Evolutionary conservation across 2,329 filamentous ascomycete genomes (phyloP).

Genomic region (Didymella pomorum): DNA sequence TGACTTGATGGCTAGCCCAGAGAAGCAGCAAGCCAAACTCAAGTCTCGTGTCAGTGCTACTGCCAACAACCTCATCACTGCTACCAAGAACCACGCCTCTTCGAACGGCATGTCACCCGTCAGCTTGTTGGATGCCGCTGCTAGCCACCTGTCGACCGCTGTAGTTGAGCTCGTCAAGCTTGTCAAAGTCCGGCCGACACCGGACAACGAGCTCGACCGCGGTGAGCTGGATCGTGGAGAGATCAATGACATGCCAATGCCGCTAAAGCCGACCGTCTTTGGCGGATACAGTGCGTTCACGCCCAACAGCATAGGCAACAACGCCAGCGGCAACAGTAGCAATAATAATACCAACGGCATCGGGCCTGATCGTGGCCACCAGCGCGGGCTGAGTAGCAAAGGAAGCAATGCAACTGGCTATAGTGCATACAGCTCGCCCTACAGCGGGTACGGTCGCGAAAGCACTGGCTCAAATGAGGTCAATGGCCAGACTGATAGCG

Average conservation of each 20-base stretch:
- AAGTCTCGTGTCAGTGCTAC: conserved; percentile 88
- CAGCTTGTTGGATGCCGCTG: conserved; percentile 91
- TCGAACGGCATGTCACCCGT: conserved; percentile 88
- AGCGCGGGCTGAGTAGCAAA: conserved; percentile 39
- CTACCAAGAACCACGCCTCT: conserved; percentile 87
- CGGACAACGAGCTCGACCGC: conserved; percentile 77
- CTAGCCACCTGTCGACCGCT: conserved; percentile 85
- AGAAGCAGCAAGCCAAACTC: conserved; percentile 70
- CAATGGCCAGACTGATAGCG: conserved; percentile 37
- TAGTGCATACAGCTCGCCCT: conserved; percentile 48
- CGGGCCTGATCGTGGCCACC: conserved; percentile 23
- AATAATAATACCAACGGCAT: conserved; percentile 9
- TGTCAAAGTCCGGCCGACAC: conserved; percentile 83
- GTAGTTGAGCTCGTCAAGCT: conserved; percentile 84
- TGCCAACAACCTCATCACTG: conserved; percentile 94
- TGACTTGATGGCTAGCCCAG: conserved; percentile 39
- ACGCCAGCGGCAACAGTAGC: conserved; percentile 11
- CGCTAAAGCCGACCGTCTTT: conserved; percentile 39
- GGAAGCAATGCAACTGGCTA: conserved; percentile 49
- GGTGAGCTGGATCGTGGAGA: conserved; percentile 66
- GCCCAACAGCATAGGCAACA: conserved; percentile 26
- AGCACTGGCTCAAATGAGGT: conserved; percentile 40
- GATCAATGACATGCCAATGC: conserved; percentile 47
- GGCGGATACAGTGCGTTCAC: conserved; percentile 26
- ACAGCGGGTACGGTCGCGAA: conserved; percentile 47